Conservation (phyloP, 805 yeast species). For the Lachancea waltii region DNA sequence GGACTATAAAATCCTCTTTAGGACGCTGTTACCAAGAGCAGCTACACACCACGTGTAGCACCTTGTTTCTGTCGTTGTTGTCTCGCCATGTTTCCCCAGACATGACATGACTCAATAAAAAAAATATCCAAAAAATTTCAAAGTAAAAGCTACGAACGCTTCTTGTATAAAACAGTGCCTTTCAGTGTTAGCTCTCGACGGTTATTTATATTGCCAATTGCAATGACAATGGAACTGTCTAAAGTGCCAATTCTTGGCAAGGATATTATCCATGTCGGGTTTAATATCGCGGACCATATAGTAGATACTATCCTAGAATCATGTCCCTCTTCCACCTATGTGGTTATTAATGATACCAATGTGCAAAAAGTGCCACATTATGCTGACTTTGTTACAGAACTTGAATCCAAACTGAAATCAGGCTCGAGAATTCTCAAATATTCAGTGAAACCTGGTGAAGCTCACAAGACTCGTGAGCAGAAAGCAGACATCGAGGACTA, state of each 20-base stretch:
- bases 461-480: slow-evolving; percentile 78
- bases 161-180: no score
- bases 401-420: slow-evolving; percentile 41
- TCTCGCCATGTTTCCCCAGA: no score
- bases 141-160: no score
- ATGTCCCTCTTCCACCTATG: slow-evolving; percentile 84
- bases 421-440: slow-evolving; percentile 63
- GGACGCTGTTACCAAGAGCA: no score
- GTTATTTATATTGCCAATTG: background rate
- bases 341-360: slow-evolving; percentile 81
- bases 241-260: slow-evolving; percentile 75
- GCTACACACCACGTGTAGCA: no score
- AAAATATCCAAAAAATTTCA: background rate
- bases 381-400: slow-evolving; percentile 38
- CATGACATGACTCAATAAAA: background rate
- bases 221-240: slow-evolving; percentile 17
- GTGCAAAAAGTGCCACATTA: slow-evolving; percentile 61
- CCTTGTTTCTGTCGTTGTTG: no score
- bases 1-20: no score
- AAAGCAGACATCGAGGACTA: slow-evolving; percentile 93
- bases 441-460: slow-evolving; percentile 86
- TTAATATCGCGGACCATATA: slow-evolving; percentile 66
- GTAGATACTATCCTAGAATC: slow-evolving; percentile 56
- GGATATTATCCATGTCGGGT: slow-evolving; percentile 87
- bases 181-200: no score